These are phyloP conservation scores for Ettlia oleoabundans DNA, from an alignment of 139 green algal species.

Conservation along the genomic window DNA sequence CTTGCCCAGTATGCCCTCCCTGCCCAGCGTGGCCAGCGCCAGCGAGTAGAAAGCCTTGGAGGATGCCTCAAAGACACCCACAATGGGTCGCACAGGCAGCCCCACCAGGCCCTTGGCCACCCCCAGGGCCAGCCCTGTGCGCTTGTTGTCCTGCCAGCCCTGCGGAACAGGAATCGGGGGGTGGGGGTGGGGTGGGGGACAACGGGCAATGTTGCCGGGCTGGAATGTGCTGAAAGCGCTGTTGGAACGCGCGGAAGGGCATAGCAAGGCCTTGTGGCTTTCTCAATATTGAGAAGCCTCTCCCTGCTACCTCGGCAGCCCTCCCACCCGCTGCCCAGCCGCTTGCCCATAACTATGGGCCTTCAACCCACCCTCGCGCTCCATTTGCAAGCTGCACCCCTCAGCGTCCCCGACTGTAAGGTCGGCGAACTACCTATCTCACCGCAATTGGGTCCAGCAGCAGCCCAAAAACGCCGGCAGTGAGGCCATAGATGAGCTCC, in stretches of 20 bases:
- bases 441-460: conserved; percentile 73
- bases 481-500: conserved; percentile 66
- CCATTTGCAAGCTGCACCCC: no score
- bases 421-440: background rate
- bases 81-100: conserved; percentile 60
- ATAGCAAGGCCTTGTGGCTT: no score
- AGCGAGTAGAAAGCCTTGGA: conserved; percentile 69
- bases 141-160: conserved; percentile 52
- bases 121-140: conserved; percentile 60
- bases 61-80: conserved; percentile 65
- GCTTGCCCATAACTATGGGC: no score
- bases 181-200: no score
- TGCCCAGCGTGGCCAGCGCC: conserved; percentile 78
- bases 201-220: no score
- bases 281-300: no score
- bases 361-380: no score
- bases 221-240: no score
- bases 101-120: conserved; percentile 70
- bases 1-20: conserved; percentile 81
- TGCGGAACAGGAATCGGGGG: no score
- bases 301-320: background rate
- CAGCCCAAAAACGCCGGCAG: conserved; percentile 54
- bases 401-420: background rate
- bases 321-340: background rate
- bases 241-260: no score